A percentile compares a stretch with the other conserved stretches of the same genome.
Evolutionary conservation across 2,329 filamentous ascomycete species (phyloP).

Genomic region (Sphaerulina populicola): DNA sequence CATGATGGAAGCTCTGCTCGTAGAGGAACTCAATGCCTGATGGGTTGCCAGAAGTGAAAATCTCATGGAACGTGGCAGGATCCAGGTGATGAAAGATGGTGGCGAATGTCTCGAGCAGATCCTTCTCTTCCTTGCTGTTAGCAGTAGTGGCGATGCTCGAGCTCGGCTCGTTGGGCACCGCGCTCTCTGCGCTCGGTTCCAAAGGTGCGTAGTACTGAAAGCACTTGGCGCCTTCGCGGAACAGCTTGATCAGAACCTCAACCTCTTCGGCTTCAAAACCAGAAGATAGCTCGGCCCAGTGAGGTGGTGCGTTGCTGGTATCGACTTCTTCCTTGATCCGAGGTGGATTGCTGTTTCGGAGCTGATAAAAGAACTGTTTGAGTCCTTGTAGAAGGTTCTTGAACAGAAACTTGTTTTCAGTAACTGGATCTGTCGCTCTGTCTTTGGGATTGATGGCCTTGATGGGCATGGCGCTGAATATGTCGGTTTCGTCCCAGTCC

Average conservation of each 20-base stretch:
- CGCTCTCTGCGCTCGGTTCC: constrained; percentile 62
- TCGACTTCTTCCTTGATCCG: constrained; percentile 56
- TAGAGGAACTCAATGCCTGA: constrained; percentile 91
- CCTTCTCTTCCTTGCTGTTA: constrained; percentile 92
- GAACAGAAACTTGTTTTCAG: constrained; percentile 96
- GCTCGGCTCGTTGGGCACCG: constrained; percentile 64
- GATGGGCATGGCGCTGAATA: constrained; percentile 92
- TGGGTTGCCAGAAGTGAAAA: constrained; percentile 50
- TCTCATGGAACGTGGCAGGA: constrained; percentile 94
- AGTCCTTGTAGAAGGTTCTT: constrained; percentile 91
- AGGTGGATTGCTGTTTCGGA: constrained; percentile 76
- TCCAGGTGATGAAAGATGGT: constrained; percentile 98
- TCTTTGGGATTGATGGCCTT: constrained; percentile 89
- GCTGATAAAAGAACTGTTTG: constrained; percentile 92
- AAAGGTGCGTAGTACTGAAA: constrained; percentile 96
- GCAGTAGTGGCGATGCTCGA: constrained; percentile 62
- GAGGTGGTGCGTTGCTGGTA: constrained; percentile 65
- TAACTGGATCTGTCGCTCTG: constrained; percentile 77
- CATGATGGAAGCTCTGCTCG: constrained; percentile 96
- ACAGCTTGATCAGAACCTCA: constrained; percentile 89
- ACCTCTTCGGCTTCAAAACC: constrained; percentile 97
- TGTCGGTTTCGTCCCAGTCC: constrained; percentile 97
- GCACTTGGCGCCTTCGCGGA: constrained; percentile 90
- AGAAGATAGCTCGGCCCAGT: constrained; percentile 93
- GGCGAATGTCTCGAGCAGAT: constrained; percentile 91